phyloP scores from a whole-genome alignment of 495 filamentous ascomycete species.

The Penicillium dipodomyicola region DNA sequence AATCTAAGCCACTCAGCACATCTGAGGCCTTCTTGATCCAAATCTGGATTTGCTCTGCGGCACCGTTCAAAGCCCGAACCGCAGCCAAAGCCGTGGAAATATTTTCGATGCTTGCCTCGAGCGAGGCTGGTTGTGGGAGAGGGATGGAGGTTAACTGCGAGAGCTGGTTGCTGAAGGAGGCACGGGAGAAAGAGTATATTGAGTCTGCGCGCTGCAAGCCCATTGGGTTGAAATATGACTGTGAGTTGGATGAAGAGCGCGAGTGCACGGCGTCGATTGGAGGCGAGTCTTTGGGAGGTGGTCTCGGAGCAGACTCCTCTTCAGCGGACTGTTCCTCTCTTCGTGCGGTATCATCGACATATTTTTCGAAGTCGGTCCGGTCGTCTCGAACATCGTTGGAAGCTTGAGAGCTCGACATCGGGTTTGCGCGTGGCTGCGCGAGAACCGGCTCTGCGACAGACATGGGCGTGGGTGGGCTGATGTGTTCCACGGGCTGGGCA shows the following conservation, averaged over 20 bases:
- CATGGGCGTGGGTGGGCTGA: conserved; percentile 29
- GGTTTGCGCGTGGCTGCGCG: conserved; percentile 24
- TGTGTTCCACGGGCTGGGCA: conserved; percentile 12
- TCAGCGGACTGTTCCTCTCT: conserved; percentile 28
- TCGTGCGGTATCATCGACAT: conserved; percentile 42
- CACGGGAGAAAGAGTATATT: conserved; percentile 83
- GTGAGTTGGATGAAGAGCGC: conserved; percentile 42
- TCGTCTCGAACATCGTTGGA: conserved; percentile 18
- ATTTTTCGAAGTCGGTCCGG: conserved; percentile 47
- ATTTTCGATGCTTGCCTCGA: conserved; percentile 76
- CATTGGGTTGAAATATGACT: conserved; percentile 52
- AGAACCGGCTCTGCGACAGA: conserved; percentile 32
- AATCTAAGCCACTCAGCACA: conserved; percentile 78
- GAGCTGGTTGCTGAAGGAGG: conserved; percentile 87
- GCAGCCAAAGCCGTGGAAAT: conserved; percentile 80
- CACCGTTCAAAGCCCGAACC: conserved; percentile 69
- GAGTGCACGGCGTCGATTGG: conserved; percentile 27
- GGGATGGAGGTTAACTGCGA: conserved; percentile 81
- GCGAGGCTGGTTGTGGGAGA: conserved; percentile 74
- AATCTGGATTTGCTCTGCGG: conserved; percentile 83
- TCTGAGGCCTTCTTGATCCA: conserved; percentile 91
- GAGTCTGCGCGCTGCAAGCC: conserved; percentile 64
- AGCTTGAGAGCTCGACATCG: conserved; percentile 13
- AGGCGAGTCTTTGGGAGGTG: conserved; percentile 43
- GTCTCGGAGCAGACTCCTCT: conserved; percentile 32